A percentile compares a stretch with the other conserved stretches of the same genome.
Evolutionary conservation across 2,329 filamentous ascomycete genomes (phyloP).

Genomic region (Pseudohalonectria lignicola): DNA sequence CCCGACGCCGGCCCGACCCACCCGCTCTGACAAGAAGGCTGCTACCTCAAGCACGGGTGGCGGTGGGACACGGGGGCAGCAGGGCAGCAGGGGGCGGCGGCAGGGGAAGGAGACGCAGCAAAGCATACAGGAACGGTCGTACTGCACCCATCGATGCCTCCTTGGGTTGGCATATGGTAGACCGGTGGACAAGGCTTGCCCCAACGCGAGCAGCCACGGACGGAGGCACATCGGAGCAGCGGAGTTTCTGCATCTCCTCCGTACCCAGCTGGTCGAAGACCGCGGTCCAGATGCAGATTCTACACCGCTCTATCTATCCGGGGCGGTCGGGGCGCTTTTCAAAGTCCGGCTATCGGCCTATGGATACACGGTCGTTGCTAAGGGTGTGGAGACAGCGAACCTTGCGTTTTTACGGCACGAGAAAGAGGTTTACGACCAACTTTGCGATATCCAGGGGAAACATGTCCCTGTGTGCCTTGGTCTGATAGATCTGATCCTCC

Average conservation of each 20-base stretch:
- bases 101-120: too few species aligned
- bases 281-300: slow-evolving; percentile 17
- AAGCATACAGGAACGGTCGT: slow-evolving; percentile 8
- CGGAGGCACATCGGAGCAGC: slow-evolving; percentile 12
- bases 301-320: slow-evolving; percentile 16
- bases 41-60: too few species aligned
- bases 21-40: too few species aligned
- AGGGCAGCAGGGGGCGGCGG: too few species aligned
- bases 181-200: not conserved
- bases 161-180: slow-evolving; percentile 41
- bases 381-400: slow-evolving; percentile 20
- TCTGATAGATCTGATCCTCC: slow-evolving; percentile 5
- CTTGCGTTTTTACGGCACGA: slow-evolving; percentile 8
- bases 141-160: slow-evolving; percentile 10
- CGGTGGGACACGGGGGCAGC: too few species aligned
- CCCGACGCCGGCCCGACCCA: too few species aligned
- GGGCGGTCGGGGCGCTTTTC: slow-evolving; percentile 20
- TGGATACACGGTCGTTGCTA: slow-evolving; percentile 26
- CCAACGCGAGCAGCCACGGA: slow-evolving; percentile 13
- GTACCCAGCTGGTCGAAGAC: slow-evolving; percentile 17
- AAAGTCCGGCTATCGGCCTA: slow-evolving; percentile 22
- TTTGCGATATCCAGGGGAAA: slow-evolving; percentile 4
- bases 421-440: slow-evolving; percentile 4
- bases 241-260: slow-evolving; percentile 15
- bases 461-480: slow-evolving; percentile 7